Base-by-base conservation (phyloP, 2,329 filamentous ascomycete species). In the Aspergillus sp. region DNA sequence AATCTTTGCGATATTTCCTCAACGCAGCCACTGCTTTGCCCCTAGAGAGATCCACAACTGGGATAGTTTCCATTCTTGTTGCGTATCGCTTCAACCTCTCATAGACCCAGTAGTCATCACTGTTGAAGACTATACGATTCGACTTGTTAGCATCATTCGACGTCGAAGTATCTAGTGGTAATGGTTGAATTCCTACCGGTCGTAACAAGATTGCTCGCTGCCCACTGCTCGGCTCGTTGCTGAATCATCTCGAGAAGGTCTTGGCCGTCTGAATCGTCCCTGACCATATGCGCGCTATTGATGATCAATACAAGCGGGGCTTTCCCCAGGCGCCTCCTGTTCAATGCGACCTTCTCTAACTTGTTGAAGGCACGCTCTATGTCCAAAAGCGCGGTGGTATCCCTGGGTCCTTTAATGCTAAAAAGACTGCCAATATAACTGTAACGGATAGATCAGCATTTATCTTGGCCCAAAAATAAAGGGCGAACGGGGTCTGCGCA, bases 341-440 rank as follows among this genome's bases (percentile, higher is more conserved):
- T 62, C 47, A 99, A 77, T 1, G 95, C 95, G 7, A 98, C 91
- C 74, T 99, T 99, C 71, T 99, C 95, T 11, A 99, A 79, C 76
- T 99, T 99, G 81, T 99, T 99, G 73, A 99, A 88, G 0, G 95
- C 95, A 27, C 95, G 87, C 72, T 99, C 95, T 62, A 99, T 97
- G 71, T 99, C 95, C 2, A 99, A 82, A 35, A 99, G 80, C 4
- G 95, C 92, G 0, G 91, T 96, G 3, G 91, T 93, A 68, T 99
- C 95, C 44, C 95, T 85, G 0, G 95, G 95, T 0, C 95, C 95
- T 31, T 90, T 87, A 69, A 99, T 96, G 59, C 90, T 96, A 75
- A 99, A 99, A 59, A 99, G 89, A 6, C 90, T 91, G 45, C 95
- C 95, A 61, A 99, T 97, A 57, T 80, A 80, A 56, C 76, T 77